These are phyloP conservation scores for Sporothrix pseudoabietina DNA, from an alignment of 2,329 filamentous ascomycete genomes.

Conservation along the genomic window DNA sequence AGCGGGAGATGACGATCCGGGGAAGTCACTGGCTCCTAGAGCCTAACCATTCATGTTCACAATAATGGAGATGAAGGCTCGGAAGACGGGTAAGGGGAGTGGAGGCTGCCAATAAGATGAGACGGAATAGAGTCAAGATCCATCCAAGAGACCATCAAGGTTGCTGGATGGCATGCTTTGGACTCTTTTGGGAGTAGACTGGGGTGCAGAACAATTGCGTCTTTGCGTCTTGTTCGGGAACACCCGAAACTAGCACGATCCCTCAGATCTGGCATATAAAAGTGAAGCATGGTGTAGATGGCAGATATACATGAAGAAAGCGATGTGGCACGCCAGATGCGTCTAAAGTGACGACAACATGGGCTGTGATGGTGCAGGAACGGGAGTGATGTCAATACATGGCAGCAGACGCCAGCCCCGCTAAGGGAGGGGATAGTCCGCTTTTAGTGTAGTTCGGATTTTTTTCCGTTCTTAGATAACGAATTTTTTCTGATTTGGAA, in stretches of 20 bases:
- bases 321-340: slow-evolving; percentile 18
- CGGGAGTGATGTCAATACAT: slow-evolving; percentile 20
- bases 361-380: slow-evolving; percentile 29
- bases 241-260: slow-evolving; percentile 30
- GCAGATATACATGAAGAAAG: background rate
- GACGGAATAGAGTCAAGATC: background rate
- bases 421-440: slow-evolving; percentile 26
- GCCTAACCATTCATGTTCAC: slow-evolving; percentile 24
- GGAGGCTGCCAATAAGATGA: slow-evolving; percentile 28
- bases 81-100: background rate
- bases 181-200: background rate
- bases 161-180: slow-evolving; percentile 20
- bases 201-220: slow-evolving; percentile 13
- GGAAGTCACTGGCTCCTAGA: slow-evolving; percentile 14
- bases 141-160: slow-evolving; percentile 33
- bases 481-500: slow-evolving; percentile 13
- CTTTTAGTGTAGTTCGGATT: slow-evolving; percentile 31
- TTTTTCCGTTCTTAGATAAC: slow-evolving; percentile 26
- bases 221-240: slow-evolving; percentile 28
- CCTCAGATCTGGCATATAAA: background rate
- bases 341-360: slow-evolving; percentile 27
- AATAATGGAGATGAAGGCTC: background rate
- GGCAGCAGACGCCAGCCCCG: slow-evolving; percentile 25
- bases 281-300: slow-evolving; percentile 11
- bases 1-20: slow-evolving; percentile 15